phyloP scores from a whole-genome alignment of 2,329 filamentous ascomycete species.

The Aureobasidium sp. region DNA sequence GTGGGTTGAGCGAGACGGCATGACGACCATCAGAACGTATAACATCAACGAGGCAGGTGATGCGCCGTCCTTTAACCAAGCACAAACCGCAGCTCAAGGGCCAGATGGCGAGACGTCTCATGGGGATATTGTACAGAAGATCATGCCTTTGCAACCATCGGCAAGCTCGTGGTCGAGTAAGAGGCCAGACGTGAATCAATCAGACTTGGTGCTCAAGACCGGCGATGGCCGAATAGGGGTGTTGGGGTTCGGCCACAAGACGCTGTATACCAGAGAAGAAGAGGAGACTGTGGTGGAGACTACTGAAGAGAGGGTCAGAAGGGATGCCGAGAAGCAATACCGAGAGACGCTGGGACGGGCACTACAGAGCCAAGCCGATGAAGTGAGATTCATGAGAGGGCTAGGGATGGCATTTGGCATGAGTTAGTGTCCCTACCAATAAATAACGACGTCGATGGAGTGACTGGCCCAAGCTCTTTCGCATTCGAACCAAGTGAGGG shows the following conservation, averaged over 20 bases:
- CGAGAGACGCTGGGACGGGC: conserved; percentile 66
- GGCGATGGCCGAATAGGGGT: conserved; percentile 72
- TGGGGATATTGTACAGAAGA: conserved; percentile 73
- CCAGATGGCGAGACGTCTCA: conserved; percentile 24
- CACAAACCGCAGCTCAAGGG: conserved; percentile 17
- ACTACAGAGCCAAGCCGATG: conserved; percentile 69
- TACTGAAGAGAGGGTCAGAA: conserved; percentile 43
- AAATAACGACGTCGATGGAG: background rate
- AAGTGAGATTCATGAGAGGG: conserved; percentile 65
- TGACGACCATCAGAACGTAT: conserved; percentile 46
- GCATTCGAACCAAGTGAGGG: conserved; percentile 8
- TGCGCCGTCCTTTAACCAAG: conserved; percentile 14
- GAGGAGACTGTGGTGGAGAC: conserved; percentile 38
- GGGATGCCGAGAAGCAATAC: conserved; percentile 55
- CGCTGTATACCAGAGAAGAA: conserved; percentile 31
- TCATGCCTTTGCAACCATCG: conserved; percentile 49
- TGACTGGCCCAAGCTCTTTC: conserved; percentile 12
- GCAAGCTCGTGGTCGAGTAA: background rate
- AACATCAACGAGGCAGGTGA: conserved; percentile 46
- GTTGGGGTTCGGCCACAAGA: conserved; percentile 42
- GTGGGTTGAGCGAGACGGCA: conserved; percentile 84
- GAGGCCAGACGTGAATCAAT: conserved; percentile 33
- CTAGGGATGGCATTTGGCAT: conserved; percentile 39
- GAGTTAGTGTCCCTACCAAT: background rate
- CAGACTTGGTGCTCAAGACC: conserved; percentile 80